These are phyloP conservation scores for Brassica cretica DNA, from an alignment of 345 rosid genomes.

Conservation along the genomic window DNA sequence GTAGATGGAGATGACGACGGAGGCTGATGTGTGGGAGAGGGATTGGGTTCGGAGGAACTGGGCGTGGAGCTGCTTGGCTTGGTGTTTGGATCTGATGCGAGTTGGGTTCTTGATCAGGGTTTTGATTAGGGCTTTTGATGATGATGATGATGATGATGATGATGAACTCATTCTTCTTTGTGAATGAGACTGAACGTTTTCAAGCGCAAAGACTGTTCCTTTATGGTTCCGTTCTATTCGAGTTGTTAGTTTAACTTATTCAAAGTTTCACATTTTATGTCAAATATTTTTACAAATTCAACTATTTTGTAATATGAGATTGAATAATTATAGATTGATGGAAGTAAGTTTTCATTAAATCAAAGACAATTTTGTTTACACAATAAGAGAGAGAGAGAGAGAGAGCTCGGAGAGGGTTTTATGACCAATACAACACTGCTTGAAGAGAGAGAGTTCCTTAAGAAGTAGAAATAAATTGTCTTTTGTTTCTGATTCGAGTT, in stretches of 20 bases:
- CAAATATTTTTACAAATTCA: background rate
- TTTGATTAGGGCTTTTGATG: slow-evolving; percentile 45
- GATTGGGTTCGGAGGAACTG: slow-evolving; percentile 57
- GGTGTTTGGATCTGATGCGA: slow-evolving; percentile 42
- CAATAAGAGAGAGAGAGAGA: background rate
- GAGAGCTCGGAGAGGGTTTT: background rate
- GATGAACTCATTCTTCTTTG: slow-evolving; percentile 42
- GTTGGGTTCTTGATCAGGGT: slow-evolving; percentile 44
- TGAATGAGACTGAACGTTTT: background rate
- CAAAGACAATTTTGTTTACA: background rate
- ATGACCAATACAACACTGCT: background rate
- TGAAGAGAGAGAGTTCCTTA: background rate
- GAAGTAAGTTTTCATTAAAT: background rate
- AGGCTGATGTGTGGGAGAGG: slow-evolving; percentile 38
- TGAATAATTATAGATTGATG: background rate
- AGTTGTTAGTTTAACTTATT: background rate
- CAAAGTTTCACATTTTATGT: background rate
- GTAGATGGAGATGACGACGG: slow-evolving; percentile 62
- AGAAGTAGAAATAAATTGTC: background rate
- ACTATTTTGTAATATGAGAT: background rate
- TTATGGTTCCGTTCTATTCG: background rate
- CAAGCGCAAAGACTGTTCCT: background rate
- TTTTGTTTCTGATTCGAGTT: background rate
- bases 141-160: slow-evolving; percentile 45
- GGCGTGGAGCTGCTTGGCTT: slow-evolving; percentile 75